phyloP scores from a whole-genome alignment of 148 eudicot genomes.

The Vaccinium macrocarpon region DNA sequence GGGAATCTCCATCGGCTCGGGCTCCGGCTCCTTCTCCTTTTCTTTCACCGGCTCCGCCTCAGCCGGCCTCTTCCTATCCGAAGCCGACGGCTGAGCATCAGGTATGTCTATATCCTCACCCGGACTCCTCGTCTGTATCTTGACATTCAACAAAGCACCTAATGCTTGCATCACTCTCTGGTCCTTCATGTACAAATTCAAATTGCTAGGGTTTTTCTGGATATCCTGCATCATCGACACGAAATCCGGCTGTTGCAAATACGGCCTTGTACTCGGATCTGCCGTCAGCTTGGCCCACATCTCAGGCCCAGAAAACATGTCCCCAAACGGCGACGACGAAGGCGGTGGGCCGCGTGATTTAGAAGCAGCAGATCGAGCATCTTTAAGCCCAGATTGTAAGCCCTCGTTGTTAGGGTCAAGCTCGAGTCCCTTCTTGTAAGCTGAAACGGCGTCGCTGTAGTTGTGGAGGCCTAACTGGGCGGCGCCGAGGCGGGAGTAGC shows the following conservation, averaged over 20 bases:
- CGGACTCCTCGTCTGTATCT: slow-evolving; percentile 37
- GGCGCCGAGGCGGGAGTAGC: slow-evolving; percentile 78
- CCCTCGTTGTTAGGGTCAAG: slow-evolving; percentile 73
- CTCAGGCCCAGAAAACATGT: slow-evolving; percentile 85
- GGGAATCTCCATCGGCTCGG: slow-evolving; percentile 40
- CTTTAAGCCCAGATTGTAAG: slow-evolving; percentile 61
- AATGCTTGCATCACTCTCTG: slow-evolving; percentile 92
- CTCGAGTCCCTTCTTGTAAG: slow-evolving; percentile 77
- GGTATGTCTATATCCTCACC: slow-evolving; percentile 32
- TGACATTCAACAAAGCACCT: slow-evolving; percentile 70
- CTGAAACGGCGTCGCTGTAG: slow-evolving; percentile 47
- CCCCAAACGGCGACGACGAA: slow-evolving; percentile 59
- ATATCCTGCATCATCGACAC: slow-evolving; percentile 84
- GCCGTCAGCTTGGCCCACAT: slow-evolving; percentile 92
- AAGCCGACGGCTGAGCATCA: slow-evolving; percentile 18
- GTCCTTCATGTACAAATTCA: slow-evolving; percentile 86
- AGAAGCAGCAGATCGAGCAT: slow-evolving; percentile 47
- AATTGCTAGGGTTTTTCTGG: slow-evolving; percentile 73
- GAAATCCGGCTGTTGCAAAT: slow-evolving; percentile 71
- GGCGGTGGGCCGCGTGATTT: slow-evolving; percentile 5
- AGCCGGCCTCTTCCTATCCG: slow-evolving; percentile 41
- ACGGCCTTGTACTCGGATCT: slow-evolving; percentile 63
- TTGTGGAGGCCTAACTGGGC: slow-evolving; percentile 57
- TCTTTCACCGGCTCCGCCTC: slow-evolving; percentile 42
- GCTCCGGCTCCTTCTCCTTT: slow-evolving; percentile 44